Base-by-base conservation (phyloP, 139 green algal species). In the Parachlorella kessleri region DNA sequence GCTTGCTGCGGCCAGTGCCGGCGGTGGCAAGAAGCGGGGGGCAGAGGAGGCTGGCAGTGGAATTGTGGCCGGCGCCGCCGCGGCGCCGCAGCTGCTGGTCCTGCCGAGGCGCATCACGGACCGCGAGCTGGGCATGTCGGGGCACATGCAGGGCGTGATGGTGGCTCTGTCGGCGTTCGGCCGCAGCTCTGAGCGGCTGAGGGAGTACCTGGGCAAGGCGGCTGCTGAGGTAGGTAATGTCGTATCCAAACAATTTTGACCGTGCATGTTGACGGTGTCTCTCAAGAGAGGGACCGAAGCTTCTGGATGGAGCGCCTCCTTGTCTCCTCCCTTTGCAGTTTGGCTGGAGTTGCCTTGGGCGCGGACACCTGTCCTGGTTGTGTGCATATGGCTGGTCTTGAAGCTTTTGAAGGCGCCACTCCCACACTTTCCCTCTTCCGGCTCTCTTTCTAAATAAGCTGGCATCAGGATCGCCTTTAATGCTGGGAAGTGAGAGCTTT, bases 121-220 rank as follows among this genome's bases (percentile, higher is more conserved):
- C 55, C 63, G 74, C 59, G 55, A 79, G 74, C 74, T 79, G 64
- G 14, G 70, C 28, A 65, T 63, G 64, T 38, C 55, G 30, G 40
- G 55, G 63, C 74, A 79, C 64, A 65, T 40, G 18, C 39, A 73
- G 40, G 63, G n/a, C 3, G 24, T 79, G 64, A 38, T 72, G 39
- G 33, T 4, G 3, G 74, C 74, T 38, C 74, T 79, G 39, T 32
- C 32, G 1, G 41, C 74, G 14, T 72, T 79, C 26, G 26, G n/a
- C 9, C 41, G 59, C 33, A 80, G 65, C 65, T 35, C 38, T 32
- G 30, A 80, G 75, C 32, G 40, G 75, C 64, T 80, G 30, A 39
- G 75, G 32, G 64, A 80, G 40, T 80, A 55, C 33, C 48, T 80
- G 75, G 66, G 64, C 39, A 32, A 73, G 40, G 75, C 64, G 40